phyloP scores from a whole-genome alignment of 148 eudicot genomes.

The Mesembryanthemum crystallinum region DNA sequence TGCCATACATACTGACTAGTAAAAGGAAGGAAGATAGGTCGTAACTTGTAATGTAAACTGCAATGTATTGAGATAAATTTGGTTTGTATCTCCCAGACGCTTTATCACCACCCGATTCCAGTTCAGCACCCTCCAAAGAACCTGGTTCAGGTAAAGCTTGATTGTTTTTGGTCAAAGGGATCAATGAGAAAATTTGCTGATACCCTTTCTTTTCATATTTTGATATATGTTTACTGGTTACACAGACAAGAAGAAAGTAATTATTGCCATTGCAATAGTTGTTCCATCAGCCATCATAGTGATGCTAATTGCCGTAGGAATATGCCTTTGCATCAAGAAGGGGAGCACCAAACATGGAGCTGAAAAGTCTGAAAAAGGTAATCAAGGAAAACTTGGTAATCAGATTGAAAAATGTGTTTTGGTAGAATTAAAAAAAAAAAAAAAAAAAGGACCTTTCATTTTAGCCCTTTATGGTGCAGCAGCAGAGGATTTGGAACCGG shows the following conservation, averaged over 20 bases:
- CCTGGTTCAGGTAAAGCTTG: not conserved
- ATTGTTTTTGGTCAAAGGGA: no score
- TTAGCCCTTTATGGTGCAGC: not conserved
- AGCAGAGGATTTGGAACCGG: not conserved
- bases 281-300: not conserved
- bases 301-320: not conserved
- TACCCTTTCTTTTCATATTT: not conserved
- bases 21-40: no score
- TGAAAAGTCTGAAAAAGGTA: not conserved
- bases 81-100: not conserved
- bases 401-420: not conserved
- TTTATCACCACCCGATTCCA: not conserved
- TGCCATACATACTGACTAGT: no score
- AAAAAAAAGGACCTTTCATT: not conserved
- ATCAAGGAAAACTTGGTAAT: not conserved
- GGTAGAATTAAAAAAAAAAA: no score
- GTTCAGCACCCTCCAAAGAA: not conserved
- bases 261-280: not conserved
- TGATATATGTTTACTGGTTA: not conserved
- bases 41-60: no score
- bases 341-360: not conserved
- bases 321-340: not conserved
- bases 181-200: not conserved
- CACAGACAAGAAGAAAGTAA: slow-evolving; percentile 9
- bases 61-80: no score